These are phyloP conservation scores for Sedum album DNA, from an alignment of 164 flowering plant genomes.

Conservation along the genomic window DNA sequence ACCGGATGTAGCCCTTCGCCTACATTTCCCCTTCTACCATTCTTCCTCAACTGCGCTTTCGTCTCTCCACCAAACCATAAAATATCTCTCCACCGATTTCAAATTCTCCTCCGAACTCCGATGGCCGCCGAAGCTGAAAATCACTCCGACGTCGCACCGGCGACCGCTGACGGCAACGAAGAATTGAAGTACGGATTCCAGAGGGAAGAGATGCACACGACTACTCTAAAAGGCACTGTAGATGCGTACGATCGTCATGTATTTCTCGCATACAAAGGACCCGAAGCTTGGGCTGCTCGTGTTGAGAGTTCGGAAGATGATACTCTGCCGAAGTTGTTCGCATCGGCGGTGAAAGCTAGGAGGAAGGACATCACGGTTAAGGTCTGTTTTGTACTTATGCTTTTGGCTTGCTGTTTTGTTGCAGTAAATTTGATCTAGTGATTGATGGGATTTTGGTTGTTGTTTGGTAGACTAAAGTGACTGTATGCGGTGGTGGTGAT, in stretches of 20 bases:
- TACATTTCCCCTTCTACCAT: too few relatives aligned
- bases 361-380: slow-evolving; percentile 40
- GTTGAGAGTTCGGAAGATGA: slow-evolving; percentile 49
- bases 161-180: slow-evolving; percentile 25
- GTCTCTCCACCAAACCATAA: neutral
- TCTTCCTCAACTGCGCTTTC: neutral
- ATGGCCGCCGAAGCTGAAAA: neutral
- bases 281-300: slow-evolving; percentile 53
- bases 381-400: slow-evolving; percentile 22
- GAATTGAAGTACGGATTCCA: slow-evolving; percentile 63
- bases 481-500: slow-evolving; percentile 60
- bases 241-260: slow-evolving; percentile 71
- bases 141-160: neutral
- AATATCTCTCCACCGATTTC: neutral
- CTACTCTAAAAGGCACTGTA: slow-evolving; percentile 49
- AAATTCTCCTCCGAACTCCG: neutral
- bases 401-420: neutral
- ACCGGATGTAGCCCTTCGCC: too few relatives aligned
- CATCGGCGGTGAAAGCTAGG: slow-evolving; percentile 48
- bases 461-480: slow-evolving; percentile 19
- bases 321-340: slow-evolving; percentile 52
- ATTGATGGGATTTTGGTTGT: neutral
- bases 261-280: slow-evolving; percentile 67
- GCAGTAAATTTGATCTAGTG: neutral
- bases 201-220: slow-evolving; percentile 62